A percentile compares a stretch with the other conserved stretches of the same genome.
Evolutionary conservation across 805 yeast genomes (phyloP).

Genomic region (Millerago galiae): DNA sequence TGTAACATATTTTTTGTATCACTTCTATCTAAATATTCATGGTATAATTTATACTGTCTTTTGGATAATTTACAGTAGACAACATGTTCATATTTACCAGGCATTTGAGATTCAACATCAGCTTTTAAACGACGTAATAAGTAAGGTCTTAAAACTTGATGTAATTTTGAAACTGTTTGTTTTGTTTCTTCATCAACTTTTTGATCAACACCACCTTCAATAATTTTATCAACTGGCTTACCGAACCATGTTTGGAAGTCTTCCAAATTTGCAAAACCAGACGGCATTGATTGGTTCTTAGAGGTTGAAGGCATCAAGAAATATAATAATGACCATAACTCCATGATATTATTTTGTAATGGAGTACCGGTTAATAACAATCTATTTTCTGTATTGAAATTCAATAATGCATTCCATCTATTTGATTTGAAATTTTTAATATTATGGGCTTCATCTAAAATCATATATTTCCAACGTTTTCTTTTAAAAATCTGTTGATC

Average conservation of each 20-base stretch:
- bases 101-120: conserved; percentile 99
- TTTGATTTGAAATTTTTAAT: conserved; percentile 94
- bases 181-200: conserved; percentile 70
- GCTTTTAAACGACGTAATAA: conserved; percentile 84
- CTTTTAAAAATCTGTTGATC: conserved; percentile 92
- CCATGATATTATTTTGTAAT: conserved; percentile 88
- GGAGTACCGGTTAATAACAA: conserved; percentile 94
- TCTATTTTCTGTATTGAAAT: conserved; percentile 88
- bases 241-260: conserved; percentile 99
- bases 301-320: conserved; percentile 92
- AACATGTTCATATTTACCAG: conserved; percentile 93
- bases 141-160: conserved; percentile 91
- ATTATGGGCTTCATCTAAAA: conserved; percentile 96
- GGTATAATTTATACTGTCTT: conserved; percentile 86
- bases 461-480: conserved; percentile 94
- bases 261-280: conserved; percentile 90
- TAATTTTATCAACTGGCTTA: conserved; percentile 88
- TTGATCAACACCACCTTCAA: conserved; percentile 59
- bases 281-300: conserved; percentile 66
- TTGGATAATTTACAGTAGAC: conserved; percentile 88
- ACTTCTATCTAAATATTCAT: conserved; percentile 96
- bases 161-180: conserved; percentile 80
- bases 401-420: conserved; percentile 92
- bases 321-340: conserved; percentile 91
- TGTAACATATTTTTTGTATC: conserved; percentile 91